Conservation (phyloP, 495 filamentous ascomycete species). For the Aspergillus conjunctus region DNA sequence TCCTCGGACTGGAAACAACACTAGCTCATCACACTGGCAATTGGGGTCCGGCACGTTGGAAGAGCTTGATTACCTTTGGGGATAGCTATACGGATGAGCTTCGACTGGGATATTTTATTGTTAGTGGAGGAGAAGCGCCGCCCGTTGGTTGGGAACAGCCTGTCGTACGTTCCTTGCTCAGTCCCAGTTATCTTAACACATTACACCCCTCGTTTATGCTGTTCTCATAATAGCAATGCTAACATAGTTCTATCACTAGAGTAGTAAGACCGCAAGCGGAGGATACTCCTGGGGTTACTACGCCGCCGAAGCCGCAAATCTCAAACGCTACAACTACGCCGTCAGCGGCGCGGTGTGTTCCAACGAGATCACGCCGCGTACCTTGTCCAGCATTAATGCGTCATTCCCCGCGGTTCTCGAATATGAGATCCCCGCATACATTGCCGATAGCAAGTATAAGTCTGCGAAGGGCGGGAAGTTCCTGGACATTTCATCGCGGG, state of each 20-base stretch:
- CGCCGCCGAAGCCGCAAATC: conserved; percentile 55
- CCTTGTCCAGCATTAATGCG: conserved; percentile 46
- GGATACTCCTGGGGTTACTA: conserved; percentile 70
- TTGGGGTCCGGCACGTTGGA: conserved; percentile 48
- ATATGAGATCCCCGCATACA: conserved; percentile 70
- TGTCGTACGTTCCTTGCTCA: conserved; percentile 31
- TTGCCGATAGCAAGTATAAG: conserved; percentile 56
- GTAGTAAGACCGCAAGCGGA: conserved; percentile 56
- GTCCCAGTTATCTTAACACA: too few relatives aligned
- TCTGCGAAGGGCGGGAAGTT: conserved; percentile 47
- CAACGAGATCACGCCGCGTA: conserved; percentile 61
- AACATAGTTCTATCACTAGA: conserved; percentile 19
- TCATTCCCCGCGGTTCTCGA: conserved; percentile 63
- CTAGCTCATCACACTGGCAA: neutral
- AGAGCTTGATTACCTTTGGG: conserved; percentile 61
- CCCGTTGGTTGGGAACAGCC: conserved; percentile 58
- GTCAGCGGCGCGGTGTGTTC: conserved; percentile 70
- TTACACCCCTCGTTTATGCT: too few relatives aligned
- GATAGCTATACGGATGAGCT: conserved; percentile 78
- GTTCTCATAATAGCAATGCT: neutral
- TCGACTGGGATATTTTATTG: conserved; percentile 61
- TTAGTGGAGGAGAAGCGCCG: conserved; percentile 58
- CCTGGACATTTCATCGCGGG: conserved; percentile 50
- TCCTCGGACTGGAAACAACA: conserved; percentile 1
- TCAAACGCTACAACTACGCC: conserved; percentile 72